Conservation (phyloP, 2,329 filamentous ascomycete genomes). For the Rhynchosporium graminicola region DNA sequence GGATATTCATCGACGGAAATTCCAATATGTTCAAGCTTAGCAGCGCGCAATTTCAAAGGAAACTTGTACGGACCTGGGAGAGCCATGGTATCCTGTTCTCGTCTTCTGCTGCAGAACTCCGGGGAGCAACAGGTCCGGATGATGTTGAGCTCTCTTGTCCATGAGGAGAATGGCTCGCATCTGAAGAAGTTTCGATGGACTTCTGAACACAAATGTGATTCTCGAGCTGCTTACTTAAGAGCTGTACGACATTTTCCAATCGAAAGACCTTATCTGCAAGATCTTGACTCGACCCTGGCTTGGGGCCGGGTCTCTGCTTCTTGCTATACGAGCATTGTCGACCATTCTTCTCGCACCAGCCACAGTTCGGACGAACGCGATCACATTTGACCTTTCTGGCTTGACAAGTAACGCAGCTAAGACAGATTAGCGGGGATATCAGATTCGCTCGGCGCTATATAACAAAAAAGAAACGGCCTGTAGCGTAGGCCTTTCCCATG, state of each 20-base stretch:
- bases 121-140: background rate
- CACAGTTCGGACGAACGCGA: slow-evolving; percentile 7
- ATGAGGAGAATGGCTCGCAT: background rate
- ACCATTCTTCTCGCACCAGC: slow-evolving; percentile 14
- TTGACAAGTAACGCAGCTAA: slow-evolving; percentile 14
- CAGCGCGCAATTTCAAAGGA: no score
- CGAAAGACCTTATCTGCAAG: slow-evolving; percentile 12
- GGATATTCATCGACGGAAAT: no score
- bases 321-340: slow-evolving; percentile 15
- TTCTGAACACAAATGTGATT: slow-evolving; percentile 4
- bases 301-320: slow-evolving; percentile 15
- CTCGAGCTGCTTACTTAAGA: slow-evolving; percentile 12
- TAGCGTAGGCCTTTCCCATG: background rate
- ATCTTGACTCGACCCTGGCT: slow-evolving; percentile 8
- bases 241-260: slow-evolving; percentile 12
- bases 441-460: background rate
- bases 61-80: background rate
- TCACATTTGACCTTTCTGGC: slow-evolving; percentile 15
- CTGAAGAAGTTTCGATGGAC: background rate
- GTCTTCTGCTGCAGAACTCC: background rate
- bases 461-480: background rate
- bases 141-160: background rate
- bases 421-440: background rate
- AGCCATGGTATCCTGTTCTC: background rate
- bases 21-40: no score